Base-by-base conservation (phyloP, 2,329 filamentous ascomycete genomes). In the Kalmusia sp. region DNA sequence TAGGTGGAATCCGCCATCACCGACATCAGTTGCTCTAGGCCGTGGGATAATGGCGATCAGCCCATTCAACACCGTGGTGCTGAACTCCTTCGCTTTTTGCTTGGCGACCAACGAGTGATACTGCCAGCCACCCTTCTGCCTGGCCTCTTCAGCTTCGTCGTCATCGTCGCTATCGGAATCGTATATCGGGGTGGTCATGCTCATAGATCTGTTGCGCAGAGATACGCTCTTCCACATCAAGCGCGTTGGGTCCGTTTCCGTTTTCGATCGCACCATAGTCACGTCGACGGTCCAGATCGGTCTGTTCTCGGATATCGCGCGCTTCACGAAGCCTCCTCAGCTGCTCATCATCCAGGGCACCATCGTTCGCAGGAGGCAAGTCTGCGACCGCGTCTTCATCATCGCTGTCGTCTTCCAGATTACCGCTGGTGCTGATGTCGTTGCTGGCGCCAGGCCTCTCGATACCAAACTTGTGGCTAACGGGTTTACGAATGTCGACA, bases 401-500 rank as follows among this genome's bases (percentile, higher is more conserved):
- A 19, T 90, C 86, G 30, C 91, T 87, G 15, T 91, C 89, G 31
- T 92, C 88, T 43, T 91, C 87, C 43, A 90, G 84, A 46, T 91
- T 89, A 15, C 90, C 91, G 14, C 88, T 92, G 1, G 91, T 93
- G 19, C 86, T 88, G 50, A 90, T 87, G 31, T 87, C 90, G 28
- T 87, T 87, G 49, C 89, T 91, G 17, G 90, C 84, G 6, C 86
- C 87, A 0, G 90, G 87, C 28, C 93, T 84, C 67, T 91, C 89
- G 64, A 99, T 97, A 50, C 95, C 95, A 71, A 98, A 98, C 63
- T 89, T 87, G 67, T 95, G 92, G 3, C 86, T 92, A 25, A 87
- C 85, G 1, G 95, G 92, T 76, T 99, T 99, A 62, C 93, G 90
- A 66, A 99, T 99, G 69, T 99, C 95, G 21, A 96, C 87, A 62